phyloP scores from a whole-genome alignment of 2,329 filamentous ascomycete genomes.

The Pyrenophora graminea region DNA sequence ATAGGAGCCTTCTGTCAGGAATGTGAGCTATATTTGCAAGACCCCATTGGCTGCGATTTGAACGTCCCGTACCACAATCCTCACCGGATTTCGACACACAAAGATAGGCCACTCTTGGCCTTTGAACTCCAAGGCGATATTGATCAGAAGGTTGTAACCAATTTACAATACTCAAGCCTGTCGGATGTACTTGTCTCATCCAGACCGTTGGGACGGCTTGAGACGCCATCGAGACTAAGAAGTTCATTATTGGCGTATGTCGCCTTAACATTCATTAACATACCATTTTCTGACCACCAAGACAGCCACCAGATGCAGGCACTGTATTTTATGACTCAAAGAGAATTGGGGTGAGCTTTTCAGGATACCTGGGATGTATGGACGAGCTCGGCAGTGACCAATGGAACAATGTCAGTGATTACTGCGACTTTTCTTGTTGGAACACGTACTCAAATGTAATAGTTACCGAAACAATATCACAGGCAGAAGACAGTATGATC shows the following conservation, averaged over 20 bases:
- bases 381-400: not conserved
- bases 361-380: constrained; percentile 10
- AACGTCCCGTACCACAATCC: constrained; percentile 21
- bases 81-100: constrained; percentile 6
- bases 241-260: too few species aligned
- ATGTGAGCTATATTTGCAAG: constrained; percentile 12
- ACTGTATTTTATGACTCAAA: constrained; percentile 11
- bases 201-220: too few species aligned
- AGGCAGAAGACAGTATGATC: too few species aligned
- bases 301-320: constrained; percentile 15
- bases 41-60: constrained; percentile 15
- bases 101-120: not conserved
- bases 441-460: too few species aligned
- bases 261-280: too few species aligned
- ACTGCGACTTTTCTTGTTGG: too few species aligned
- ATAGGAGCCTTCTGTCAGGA: not conserved
- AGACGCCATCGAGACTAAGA: too few species aligned
- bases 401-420: too few species aligned
- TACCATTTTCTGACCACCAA: not conserved
- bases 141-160: too few species aligned
- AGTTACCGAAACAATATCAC: too few species aligned
- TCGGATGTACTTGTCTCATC: too few species aligned
- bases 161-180: too few species aligned
- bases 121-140: not conserved
- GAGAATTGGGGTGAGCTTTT: constrained; percentile 13